Conservation (phyloP, 2,329 filamentous ascomycete species). For the Aspergillus piperis region DNA sequence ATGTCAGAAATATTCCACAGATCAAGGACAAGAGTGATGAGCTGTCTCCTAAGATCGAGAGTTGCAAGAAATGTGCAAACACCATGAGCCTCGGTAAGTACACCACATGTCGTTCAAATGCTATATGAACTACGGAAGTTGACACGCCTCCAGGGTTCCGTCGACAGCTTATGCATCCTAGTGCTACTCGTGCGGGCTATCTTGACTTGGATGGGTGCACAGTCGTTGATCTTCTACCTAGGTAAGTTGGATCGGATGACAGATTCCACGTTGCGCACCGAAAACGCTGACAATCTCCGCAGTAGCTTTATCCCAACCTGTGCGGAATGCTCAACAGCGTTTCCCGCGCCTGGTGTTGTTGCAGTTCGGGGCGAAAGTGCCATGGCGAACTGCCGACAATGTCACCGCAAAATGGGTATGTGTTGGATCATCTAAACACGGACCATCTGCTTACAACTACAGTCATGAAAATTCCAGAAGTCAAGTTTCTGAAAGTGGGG, state of each 20-base stretch:
- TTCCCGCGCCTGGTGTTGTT: conserved; percentile 63
- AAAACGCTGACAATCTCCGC: conserved; percentile 11
- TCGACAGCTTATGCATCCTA: conserved; percentile 69
- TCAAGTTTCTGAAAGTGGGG: conserved; percentile 74
- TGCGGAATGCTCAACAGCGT: conserved; percentile 69
- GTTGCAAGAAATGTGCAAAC: conserved; percentile 59
- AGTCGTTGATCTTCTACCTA: conserved; percentile 73
- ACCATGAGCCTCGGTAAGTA: conserved; percentile 48
- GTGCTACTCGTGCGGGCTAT: conserved; percentile 75
- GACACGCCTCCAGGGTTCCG: conserved; percentile 53
- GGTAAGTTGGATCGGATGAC: conserved; percentile 43
- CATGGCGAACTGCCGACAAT: conserved; percentile 75
- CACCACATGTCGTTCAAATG: background rate
- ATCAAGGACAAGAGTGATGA: conserved; percentile 45
- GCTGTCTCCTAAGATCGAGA: conserved; percentile 47
- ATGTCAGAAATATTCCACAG: conserved; percentile 67
- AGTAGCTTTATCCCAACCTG: conserved; percentile 81
- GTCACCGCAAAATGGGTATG: conserved; percentile 73
- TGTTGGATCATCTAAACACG: background rate
- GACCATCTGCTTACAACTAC: background rate
- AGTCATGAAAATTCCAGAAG: conserved; percentile 73
- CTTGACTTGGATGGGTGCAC: conserved; percentile 74
- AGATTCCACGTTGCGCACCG: background rate
- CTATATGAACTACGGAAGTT: background rate
- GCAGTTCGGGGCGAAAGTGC: conserved; percentile 73